Evolutionary conservation across 2,329 filamentous ascomycete species (phyloP).

Genomic region (Sporothrix brunneoviolacea): DNA sequence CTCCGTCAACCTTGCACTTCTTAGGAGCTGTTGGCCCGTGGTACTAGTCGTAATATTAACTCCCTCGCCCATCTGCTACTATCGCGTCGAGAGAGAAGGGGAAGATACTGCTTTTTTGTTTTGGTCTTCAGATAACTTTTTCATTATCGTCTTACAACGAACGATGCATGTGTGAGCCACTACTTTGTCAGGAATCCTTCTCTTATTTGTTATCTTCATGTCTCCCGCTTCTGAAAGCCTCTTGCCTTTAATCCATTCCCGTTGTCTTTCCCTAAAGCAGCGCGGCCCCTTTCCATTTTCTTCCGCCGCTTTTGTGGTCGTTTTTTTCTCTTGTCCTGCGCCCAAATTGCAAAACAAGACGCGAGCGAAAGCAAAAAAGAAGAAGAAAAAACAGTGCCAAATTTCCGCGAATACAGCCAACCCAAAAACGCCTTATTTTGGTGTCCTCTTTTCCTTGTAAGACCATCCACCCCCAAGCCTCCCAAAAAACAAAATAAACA

Average conservation of each 20-base stretch:
- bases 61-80: too few species aligned
- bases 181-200: too few species aligned
- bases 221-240: background rate
- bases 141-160: too few species aligned
- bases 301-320: background rate
- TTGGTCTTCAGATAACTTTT: too few species aligned
- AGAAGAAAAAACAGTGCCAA: background rate
- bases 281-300: background rate
- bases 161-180: too few species aligned
- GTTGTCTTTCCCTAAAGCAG: background rate
- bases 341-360: too few species aligned
- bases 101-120: too few species aligned
- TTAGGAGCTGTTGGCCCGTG: too few species aligned
- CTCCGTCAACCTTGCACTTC: too few species aligned
- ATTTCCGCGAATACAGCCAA: background rate
- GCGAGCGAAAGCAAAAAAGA: background rate
- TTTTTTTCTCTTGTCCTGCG: background rate
- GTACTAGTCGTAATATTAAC: too few species aligned
- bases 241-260: background rate
- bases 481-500: background rate
- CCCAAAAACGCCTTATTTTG: conserved; percentile 7
- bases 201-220: too few species aligned
- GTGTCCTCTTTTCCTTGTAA: background rate
- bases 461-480: background rate
- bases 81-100: background rate